These are phyloP conservation scores for Mycena maculata DNA, from an alignment of 768 basidiomycete genomes.

Conservation along the genomic window DNA sequence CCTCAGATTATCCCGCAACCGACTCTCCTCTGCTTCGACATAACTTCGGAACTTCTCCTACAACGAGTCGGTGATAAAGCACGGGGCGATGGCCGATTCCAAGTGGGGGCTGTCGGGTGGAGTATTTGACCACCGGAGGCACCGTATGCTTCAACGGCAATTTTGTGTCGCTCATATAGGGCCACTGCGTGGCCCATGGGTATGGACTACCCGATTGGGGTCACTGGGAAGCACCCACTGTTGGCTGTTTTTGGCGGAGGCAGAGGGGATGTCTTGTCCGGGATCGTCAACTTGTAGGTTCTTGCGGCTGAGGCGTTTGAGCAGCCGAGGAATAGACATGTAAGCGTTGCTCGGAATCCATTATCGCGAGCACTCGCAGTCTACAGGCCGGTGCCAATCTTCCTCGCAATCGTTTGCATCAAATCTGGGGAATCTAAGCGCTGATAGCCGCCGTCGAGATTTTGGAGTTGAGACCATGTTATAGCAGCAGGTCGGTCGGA, in stretches of 20 bases:
- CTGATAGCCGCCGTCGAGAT: no score
- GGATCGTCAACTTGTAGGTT: neutral
- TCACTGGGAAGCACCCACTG: neutral
- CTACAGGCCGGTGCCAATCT: no score
- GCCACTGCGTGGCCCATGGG: neutral
- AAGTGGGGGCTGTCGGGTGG: slow-evolving; percentile 5
- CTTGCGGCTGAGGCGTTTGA: slow-evolving; percentile 7
- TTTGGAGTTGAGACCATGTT: no score
- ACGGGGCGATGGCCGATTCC: slow-evolving; percentile 28
- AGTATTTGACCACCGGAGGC: slow-evolving; percentile 1
- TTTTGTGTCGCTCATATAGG: slow-evolving; percentile 6
- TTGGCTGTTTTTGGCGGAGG: neutral
- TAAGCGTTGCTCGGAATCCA: neutral
- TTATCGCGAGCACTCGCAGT: neutral
- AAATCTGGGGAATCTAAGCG: no score
- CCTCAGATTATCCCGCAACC: slow-evolving; percentile 40
- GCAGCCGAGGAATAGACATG: slow-evolving; percentile 12
- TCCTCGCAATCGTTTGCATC: neutral
- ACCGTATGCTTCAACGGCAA: neutral
- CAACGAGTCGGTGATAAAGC: slow-evolving; percentile 30
- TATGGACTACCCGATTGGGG: neutral
- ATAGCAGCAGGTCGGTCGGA: no score
- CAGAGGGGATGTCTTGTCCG: neutral
- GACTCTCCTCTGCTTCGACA: slow-evolving; percentile 38
- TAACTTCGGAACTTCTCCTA: slow-evolving; percentile 39